These are phyloP conservation scores for Aspergillus funiculosus DNA, from an alignment of 495 filamentous ascomycete genomes.

Conservation along the genomic window DNA sequence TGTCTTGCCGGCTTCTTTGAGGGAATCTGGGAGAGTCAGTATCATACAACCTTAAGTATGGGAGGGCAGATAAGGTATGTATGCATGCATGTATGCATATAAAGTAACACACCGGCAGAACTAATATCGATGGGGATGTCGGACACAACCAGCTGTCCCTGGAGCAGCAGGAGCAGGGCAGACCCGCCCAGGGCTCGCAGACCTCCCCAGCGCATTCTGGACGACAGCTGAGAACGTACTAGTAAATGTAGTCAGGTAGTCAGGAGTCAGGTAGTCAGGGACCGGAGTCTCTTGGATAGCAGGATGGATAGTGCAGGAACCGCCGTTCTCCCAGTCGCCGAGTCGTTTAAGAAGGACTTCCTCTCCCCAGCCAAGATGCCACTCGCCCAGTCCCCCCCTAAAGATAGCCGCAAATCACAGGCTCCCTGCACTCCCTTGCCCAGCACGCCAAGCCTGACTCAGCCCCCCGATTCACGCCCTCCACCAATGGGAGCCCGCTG, in stretches of 20 bases:
- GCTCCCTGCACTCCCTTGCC: constrained; percentile 1
- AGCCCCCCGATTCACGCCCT: not conserved
- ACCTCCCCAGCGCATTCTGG: constrained; percentile 14
- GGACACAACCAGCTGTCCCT: constrained; percentile 13
- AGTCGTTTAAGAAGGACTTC: constrained; percentile 8
- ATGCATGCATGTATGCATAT: not conserved
- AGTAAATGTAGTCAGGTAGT: no score
- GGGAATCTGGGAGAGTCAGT: constrained; percentile 21
- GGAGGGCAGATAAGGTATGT: not conserved
- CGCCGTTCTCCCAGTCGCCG: no score
- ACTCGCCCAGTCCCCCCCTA: constrained; percentile 9
- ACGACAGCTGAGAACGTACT: no score
- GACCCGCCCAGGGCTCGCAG: constrained; percentile 12
- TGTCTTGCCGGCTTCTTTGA: constrained; percentile 17
- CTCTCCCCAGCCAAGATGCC: constrained; percentile 9
- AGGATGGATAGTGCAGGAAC: no score
- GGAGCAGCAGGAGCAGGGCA: constrained; percentile 15
- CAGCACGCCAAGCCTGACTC: constrained; percentile 7
- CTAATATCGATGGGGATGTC: constrained; percentile 14
- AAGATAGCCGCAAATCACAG: constrained; percentile 17
- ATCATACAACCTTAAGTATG: not conserved
- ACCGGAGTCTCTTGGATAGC: no score
- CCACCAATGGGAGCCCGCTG: not conserved
- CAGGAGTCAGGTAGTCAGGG: no score
- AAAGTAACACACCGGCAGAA: constrained; percentile 10